A percentile compares a stretch with the other conserved stretches of the same genome.
These are phyloP conservation scores for Aspergillus sp. DNA, from an alignment of 2,329 filamentous ascomycete genomes.

Conservation along the genomic window DNA sequence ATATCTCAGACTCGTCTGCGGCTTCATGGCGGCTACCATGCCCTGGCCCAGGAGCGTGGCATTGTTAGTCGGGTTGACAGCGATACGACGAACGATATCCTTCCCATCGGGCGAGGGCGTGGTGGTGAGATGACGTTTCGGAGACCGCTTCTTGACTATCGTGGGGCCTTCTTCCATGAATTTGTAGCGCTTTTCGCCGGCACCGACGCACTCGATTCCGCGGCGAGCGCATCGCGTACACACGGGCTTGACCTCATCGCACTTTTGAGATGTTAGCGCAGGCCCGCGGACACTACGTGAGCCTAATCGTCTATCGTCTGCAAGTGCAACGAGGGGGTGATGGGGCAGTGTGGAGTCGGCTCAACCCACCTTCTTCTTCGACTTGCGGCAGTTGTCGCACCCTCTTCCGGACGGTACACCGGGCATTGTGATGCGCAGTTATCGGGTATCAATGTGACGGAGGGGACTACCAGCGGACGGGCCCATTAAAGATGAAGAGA, in stretches of 20 bases:
- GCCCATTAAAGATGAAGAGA: background rate
- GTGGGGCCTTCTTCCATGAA: conserved; percentile 43
- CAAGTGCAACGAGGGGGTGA: background rate
- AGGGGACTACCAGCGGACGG: background rate
- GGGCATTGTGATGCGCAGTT: conserved; percentile 40
- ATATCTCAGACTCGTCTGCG: conserved; percentile 46
- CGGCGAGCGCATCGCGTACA: conserved; percentile 51
- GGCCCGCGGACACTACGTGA: background rate
- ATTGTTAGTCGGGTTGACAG: conserved; percentile 30
- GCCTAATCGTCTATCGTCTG: too few species aligned
- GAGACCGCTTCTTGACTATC: background rate
- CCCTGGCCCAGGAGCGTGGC: conserved; percentile 31
- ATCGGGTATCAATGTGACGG: background rate
- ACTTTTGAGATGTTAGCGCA: conserved; percentile 38
- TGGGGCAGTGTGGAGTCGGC: background rate
- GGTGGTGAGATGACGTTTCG: background rate
- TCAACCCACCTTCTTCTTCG: conserved; percentile 53
- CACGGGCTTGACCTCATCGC: conserved; percentile 46
- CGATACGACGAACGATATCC: background rate
- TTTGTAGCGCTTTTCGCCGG: conserved; percentile 51
- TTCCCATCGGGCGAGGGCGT: background rate
- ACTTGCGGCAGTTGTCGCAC: conserved; percentile 53
- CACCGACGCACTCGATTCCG: conserved; percentile 47
- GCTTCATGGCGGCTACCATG: conserved; percentile 35
- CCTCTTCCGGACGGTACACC: conserved; percentile 54